phyloP scores from a whole-genome alignment of 768 basidiomycete genomes.

The Leccinum uliginosum region DNA sequence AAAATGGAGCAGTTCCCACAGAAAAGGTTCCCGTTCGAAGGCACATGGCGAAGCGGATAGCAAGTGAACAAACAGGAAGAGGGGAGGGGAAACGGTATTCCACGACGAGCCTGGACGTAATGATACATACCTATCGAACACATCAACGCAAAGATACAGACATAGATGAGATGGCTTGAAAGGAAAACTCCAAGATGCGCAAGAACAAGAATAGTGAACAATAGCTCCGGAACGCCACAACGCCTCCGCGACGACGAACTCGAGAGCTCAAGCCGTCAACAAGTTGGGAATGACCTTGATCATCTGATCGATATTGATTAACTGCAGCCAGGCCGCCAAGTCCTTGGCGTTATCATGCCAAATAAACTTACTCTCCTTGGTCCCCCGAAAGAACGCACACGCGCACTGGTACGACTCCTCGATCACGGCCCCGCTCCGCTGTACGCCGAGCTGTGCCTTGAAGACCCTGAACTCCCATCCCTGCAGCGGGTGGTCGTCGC shows the following conservation, averaged over 20 bases:
- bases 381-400: constrained; percentile 71
- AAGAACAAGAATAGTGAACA: background rate
- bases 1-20: background rate
- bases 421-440: constrained; percentile 46
- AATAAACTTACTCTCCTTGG: constrained; percentile 60
- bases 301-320: constrained; percentile 79
- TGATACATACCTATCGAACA: constrained; percentile 7
- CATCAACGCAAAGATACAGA: constrained; percentile 1
- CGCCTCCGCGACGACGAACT: background rate
- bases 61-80: background rate
- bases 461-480: constrained; percentile 90
- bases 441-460: constrained; percentile 66
- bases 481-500: constrained; percentile 62
- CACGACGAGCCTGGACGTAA: background rate
- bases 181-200: background rate
- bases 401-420: constrained; percentile 75
- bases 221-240: background rate
- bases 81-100: background rate
- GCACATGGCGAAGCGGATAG: background rate
- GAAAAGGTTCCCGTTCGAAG: background rate
- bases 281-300: constrained; percentile 76
- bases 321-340: constrained; percentile 78
- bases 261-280: constrained; percentile 48
- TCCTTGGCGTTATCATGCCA: constrained; percentile 67
- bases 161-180: background rate